A percentile compares a stretch with the other conserved stretches of the same genome.
Evolutionary conservation across 305 asterid genomes (phyloP).

Genomic region (Fraxinus nigra): DNA sequence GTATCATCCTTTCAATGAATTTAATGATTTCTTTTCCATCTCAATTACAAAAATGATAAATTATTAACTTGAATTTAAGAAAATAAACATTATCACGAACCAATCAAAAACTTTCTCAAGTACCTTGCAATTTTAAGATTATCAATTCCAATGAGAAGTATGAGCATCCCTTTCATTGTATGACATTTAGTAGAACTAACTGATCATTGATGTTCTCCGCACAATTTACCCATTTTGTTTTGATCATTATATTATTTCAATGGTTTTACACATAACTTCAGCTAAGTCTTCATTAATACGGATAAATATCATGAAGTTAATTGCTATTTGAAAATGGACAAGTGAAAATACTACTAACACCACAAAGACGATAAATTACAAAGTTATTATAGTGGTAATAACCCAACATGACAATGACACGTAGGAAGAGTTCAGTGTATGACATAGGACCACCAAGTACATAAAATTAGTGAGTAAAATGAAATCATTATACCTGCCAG

Average conservation of each 20-base stretch:
- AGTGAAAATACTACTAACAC: constrained; percentile 2
- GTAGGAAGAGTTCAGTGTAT: background rate
- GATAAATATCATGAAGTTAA: background rate
- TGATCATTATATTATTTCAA: background rate
- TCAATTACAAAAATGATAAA: background rate
- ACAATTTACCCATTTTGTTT: background rate
- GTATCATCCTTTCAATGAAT: no score
- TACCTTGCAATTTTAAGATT: background rate
- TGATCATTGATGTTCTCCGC: background rate
- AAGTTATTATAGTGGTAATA: background rate
- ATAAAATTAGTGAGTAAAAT: background rate
- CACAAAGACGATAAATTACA: background rate
- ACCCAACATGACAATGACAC: background rate
- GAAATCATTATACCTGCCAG: constrained; percentile 69
- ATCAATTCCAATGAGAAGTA: background rate
- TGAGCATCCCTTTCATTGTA: background rate
- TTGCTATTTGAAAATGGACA: background rate
- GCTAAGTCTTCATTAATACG: background rate
- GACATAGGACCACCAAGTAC: background rate
- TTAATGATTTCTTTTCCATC: no score
- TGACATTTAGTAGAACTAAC: background rate
- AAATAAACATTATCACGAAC: background rate
- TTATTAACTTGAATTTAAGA: background rate
- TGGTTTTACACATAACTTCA: background rate
- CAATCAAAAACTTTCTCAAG: background rate